Evolutionary conservation across 2,329 filamentous ascomycete species (phyloP).

Genomic region (Myriosclerotinia duriaeana): DNA sequence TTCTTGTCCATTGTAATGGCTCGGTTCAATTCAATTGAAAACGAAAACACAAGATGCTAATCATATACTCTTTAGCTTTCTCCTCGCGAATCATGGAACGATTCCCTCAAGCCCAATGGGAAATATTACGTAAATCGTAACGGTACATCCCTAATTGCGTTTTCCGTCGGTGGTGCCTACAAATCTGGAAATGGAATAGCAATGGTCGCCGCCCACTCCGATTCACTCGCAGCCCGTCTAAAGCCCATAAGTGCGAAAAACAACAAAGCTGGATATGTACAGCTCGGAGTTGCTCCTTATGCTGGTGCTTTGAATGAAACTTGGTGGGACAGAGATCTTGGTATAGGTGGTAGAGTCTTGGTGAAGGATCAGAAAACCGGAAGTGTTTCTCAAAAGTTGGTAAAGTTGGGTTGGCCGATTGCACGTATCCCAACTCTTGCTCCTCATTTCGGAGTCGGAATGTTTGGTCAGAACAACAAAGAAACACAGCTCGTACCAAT

Average conservation of each 20-base stretch:
- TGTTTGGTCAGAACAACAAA: slow-evolving; percentile 67
- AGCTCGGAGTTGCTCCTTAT: slow-evolving; percentile 90
- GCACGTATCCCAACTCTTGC: slow-evolving; percentile 89
- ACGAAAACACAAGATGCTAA: background rate
- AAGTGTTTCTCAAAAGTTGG: slow-evolving; percentile 77
- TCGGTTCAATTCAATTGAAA: background rate
- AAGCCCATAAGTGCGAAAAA: slow-evolving; percentile 88
- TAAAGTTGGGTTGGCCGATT: slow-evolving; percentile 93
- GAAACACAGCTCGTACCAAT: slow-evolving; percentile 96
- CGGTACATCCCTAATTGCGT: slow-evolving; percentile 80
- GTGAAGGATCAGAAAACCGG: slow-evolving; percentile 70
- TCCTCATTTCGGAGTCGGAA: slow-evolving; percentile 83
- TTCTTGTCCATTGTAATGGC: background rate
- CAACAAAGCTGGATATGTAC: slow-evolving; percentile 80
- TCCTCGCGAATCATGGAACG: slow-evolving; percentile 74
- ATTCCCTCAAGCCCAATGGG: slow-evolving; percentile 71
- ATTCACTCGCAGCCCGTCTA: slow-evolving; percentile 83
- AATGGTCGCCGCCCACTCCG: slow-evolving; percentile 89
- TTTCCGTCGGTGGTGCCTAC: slow-evolving; percentile 78
- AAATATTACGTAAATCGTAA: slow-evolving; percentile 91
- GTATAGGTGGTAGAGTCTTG: slow-evolving; percentile 84
- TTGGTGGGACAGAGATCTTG: slow-evolving; percentile 96
- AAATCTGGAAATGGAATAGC: slow-evolving; percentile 81
- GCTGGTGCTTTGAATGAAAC: slow-evolving; percentile 83
- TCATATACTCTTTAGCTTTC: slow-evolving; percentile 54